Evolutionary conservation across 805 yeast species (phyloP).

Genomic region (Citeromyces nyonsensis): DNA sequence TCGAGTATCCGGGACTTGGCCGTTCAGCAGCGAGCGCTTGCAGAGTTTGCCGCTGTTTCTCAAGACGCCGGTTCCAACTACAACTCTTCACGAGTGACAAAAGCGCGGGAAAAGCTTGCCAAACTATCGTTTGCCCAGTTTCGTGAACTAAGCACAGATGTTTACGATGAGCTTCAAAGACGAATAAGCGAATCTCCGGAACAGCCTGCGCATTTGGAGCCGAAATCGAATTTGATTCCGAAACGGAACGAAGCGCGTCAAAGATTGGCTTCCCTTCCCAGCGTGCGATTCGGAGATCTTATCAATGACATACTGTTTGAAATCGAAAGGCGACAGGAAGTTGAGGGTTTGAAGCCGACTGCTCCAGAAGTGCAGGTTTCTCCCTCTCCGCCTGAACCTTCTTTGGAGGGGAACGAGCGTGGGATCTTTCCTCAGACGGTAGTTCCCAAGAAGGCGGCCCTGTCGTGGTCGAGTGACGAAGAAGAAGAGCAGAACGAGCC

Average conservation of each 20-base stretch:
- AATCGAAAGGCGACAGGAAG: slow-evolving; percentile 50
- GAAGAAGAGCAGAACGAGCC: slow-evolving; percentile 31
- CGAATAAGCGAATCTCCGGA: slow-evolving; percentile 43
- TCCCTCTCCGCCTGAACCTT: background rate
- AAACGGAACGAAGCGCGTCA: slow-evolving; percentile 93
- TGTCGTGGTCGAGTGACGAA: slow-evolving; percentile 84
- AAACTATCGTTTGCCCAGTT: slow-evolving; percentile 76
- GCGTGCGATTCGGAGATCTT: slow-evolving; percentile 72
- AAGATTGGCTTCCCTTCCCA: slow-evolving; percentile 75
- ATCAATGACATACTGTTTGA: slow-evolving; percentile 83
- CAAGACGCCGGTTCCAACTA: slow-evolving; percentile 26
- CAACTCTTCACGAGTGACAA: slow-evolving; percentile 44
- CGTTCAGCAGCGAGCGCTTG: slow-evolving; percentile 29
- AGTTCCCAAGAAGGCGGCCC: slow-evolving; percentile 71
- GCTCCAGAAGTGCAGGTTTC: background rate
- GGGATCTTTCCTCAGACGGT: slow-evolving; percentile 46
- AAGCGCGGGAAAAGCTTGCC: slow-evolving; percentile 75
- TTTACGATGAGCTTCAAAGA: slow-evolving; percentile 80
- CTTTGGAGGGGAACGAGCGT: slow-evolving; percentile 9
- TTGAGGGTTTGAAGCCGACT: slow-evolving; percentile 20
- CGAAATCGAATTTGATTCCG: slow-evolving; percentile 68
- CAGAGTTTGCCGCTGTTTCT: slow-evolving; percentile 33
- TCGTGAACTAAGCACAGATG: slow-evolving; percentile 84
- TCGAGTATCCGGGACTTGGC: slow-evolving; percentile 5
- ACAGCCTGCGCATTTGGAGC: slow-evolving; percentile 49